Conservation (phyloP, 768 basidiomycete species). For the Trametes punicea region DNA sequence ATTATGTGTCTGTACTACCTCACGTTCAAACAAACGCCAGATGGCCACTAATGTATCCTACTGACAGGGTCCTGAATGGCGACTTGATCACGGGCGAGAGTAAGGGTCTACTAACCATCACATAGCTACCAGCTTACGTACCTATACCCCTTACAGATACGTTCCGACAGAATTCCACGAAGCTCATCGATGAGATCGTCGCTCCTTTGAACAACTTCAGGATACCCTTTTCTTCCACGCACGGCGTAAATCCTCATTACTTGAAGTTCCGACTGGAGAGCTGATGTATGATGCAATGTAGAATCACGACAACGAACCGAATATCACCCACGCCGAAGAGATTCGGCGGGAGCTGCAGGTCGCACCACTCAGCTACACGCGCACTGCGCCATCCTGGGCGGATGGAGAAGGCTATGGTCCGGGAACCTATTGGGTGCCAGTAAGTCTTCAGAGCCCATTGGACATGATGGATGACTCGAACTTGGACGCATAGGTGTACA, state of each 20-base stretch:
- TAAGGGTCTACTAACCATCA: too few relatives aligned
- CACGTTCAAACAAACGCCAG: not conserved
- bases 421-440: conserved; percentile 78
- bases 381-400: conserved; percentile 54
- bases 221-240: conserved; percentile 65
- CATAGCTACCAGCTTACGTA: too few relatives aligned
- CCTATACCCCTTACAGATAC: conserved; percentile 57
- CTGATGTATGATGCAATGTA: conserved; percentile 23
- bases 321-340: conserved; percentile 69
- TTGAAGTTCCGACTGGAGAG: not conserved
- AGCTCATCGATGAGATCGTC: conserved; percentile 60
- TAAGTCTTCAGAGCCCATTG: conserved; percentile 32
- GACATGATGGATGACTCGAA: not conserved
- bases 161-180: conserved; percentile 59
- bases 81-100: conserved; percentile 74
- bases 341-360: conserved; percentile 58
- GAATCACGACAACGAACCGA: conserved; percentile 74
- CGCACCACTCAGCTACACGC: conserved; percentile 60
- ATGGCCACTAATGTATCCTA: not conserved
- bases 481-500: conserved; percentile 36
- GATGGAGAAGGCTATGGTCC: conserved; percentile 57
- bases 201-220: conserved; percentile 52
- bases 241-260: conserved; percentile 49
- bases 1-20: conserved; percentile 60
- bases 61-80: conserved; percentile 62